phyloP scores from a whole-genome alignment of 2,329 filamentous ascomycete genomes.

The Ceratocystis eucalypticola region DNA sequence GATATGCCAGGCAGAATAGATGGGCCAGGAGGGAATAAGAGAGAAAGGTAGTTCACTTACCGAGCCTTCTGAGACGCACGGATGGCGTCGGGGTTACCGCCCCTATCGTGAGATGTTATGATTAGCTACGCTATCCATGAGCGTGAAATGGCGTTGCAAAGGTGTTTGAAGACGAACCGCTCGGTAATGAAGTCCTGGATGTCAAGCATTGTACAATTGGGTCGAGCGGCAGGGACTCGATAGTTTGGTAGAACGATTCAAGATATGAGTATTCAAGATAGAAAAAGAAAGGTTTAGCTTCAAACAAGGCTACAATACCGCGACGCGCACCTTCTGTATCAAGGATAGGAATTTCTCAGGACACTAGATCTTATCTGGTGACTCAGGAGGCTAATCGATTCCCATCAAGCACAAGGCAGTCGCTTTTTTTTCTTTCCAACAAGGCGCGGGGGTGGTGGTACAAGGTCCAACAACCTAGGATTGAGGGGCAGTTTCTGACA shows the following conservation, averaged over 20 bases:
- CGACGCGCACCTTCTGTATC: neutral
- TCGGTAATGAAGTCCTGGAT: conserved; percentile 68
- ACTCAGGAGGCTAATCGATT: neutral
- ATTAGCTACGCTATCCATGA: neutral
- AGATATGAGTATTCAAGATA: neutral
- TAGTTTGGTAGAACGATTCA: neutral
- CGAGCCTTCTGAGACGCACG: conserved; percentile 80
- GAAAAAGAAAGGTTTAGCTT: neutral
- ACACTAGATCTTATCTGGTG: neutral
- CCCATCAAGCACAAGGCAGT: neutral
- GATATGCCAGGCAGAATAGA: no score
- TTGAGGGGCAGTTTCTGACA: neutral
- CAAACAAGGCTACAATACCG: neutral
- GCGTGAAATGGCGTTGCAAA: neutral
- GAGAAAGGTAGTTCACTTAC: conserved; percentile 28
- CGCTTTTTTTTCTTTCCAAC: neutral
- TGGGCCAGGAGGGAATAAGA: neutral
- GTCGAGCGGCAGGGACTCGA: neutral
- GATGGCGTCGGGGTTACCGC: conserved; percentile 82
- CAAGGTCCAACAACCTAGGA: neutral
- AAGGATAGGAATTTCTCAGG: neutral
- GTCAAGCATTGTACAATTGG: conserved; percentile 49
- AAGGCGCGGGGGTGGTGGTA: neutral
- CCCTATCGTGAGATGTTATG: conserved; percentile 32
- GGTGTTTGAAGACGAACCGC: conserved; percentile 26